Base-by-base conservation (phyloP, 2,329 filamentous ascomycete genomes). In the Colletotrichum siamense region DNA sequence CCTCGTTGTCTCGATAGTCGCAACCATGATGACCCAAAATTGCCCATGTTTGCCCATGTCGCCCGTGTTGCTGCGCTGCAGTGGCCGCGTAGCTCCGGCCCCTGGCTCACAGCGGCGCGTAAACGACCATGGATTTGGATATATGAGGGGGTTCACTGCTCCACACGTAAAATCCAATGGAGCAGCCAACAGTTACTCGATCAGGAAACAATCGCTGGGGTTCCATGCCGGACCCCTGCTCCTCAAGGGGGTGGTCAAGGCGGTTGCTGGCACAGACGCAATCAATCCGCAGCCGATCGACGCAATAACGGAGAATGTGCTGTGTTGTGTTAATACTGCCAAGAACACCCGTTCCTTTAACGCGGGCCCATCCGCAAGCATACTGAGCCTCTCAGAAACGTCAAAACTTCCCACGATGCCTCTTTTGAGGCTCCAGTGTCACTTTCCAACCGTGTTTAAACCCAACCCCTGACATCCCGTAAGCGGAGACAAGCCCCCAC, bases 281-380 rank as follows among this genome's bases (percentile, higher is more conserved):
- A 71, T 75, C 55, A 71, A 75, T 49, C 15, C 34, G 69, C 63
- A 52, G 72, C 72, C 61, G 72, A 75, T 66, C 61, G 32, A 66
- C 67, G 72, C 67, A 66, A 71, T 34, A 70, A 75, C 26, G 72
- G 72, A 66, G 72, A 28, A 66, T n/a, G 34, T 65, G 13, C 44
- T 75, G 68, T 71, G 68, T 75, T 52, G 49, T 64, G 52, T 75
- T 66, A 30, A 75, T 71, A 61, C 68, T 71, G 32, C 68, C 49
- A 61, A 69, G 72, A 65, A 67, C 59, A 74, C 71, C 57, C 57
- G n/a, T 49, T 65, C 52, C 61, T 52, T 18, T 39, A 7, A 52
- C 61, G 26, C 49, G 67, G 68, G 26, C 55, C 65, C 62, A 34
- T 59, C 66, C 67, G 22, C 59, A 15, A 16, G 28, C 30, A 28